Conservation (phyloP, 129 eudicot genomes). For the Mikania micrantha region DNA sequence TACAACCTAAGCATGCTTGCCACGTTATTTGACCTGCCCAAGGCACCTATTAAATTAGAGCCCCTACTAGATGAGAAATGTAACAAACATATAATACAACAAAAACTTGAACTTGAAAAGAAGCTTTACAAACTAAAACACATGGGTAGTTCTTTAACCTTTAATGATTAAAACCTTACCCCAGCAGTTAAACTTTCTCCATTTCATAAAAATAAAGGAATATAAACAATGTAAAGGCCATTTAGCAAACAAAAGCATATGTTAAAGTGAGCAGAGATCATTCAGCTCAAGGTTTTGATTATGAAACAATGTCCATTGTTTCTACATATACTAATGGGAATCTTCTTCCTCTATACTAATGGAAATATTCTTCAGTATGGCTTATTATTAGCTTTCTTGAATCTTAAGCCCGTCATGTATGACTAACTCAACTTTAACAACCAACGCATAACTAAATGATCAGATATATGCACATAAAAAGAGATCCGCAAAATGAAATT, state of each 20-base stretch:
- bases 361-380: neutral
- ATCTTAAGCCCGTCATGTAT: neutral
- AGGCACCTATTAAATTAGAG: neutral
- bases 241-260: constrained; percentile 6
- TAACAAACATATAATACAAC: neutral
- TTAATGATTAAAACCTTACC: neutral
- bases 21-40: neutral
- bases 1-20: neutral
- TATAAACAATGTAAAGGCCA: neutral
- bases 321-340: neutral
- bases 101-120: neutral
- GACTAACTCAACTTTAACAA: neutral
- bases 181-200: neutral
- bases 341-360: neutral
- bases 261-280: constrained; percentile 4
- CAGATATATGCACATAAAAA: neutral
- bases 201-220: neutral
- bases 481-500: neutral
- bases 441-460: neutral
- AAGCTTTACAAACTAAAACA: neutral
- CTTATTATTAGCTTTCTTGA: neutral
- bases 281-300: neutral
- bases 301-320: neutral
- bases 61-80: neutral
- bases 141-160: neutral